Conservation (phyloP, 257 asterid species). For the Ophiorrhiza pumila region DNA sequence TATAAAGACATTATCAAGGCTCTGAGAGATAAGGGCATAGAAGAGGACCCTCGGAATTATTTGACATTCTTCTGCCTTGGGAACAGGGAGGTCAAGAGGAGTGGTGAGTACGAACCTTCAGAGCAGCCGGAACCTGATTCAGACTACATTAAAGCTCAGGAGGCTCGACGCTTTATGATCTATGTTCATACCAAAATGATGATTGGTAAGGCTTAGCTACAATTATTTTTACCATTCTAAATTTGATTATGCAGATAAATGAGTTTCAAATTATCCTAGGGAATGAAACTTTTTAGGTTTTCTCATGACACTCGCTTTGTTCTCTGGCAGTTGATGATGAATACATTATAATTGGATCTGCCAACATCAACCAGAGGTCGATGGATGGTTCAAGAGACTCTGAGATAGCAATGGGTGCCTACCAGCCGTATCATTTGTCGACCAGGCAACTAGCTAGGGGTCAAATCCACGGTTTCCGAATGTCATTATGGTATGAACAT, state of each 20-base stretch:
- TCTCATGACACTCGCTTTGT: slow-evolving; percentile 10
- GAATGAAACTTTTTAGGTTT: neutral
- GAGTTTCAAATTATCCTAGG: neutral
- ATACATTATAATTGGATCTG: slow-evolving; percentile 84
- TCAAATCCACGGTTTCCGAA: slow-evolving; percentile 77
- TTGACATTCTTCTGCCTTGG: slow-evolving; percentile 82
- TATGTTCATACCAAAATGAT: slow-evolving; percentile 93
- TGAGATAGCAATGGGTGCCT: slow-evolving; percentile 85
- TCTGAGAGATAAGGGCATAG: slow-evolving; percentile 55
- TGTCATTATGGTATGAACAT: slow-evolving; percentile 91
- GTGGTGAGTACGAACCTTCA: slow-evolving; percentile 69
- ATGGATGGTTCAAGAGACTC: slow-evolving; percentile 94
- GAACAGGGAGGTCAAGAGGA: slow-evolving; percentile 69
- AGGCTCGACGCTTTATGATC: slow-evolving; percentile 87
- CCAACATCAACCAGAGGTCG: slow-evolving; percentile 91
- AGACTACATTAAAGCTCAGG: slow-evolving; percentile 63
- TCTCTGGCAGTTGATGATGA: slow-evolving; percentile 72
- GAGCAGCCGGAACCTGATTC: slow-evolving; percentile 71
- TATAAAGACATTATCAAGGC: slow-evolving; percentile 63
- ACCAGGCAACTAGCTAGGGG: slow-evolving; percentile 64
- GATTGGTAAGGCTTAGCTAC: slow-evolving; percentile 49
- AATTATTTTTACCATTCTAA: neutral
- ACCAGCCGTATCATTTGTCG: slow-evolving; percentile 69
- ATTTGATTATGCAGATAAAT: neutral
- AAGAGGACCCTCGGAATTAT: slow-evolving; percentile 72